A percentile compares a stretch with the other conserved stretches of the same genome.
Evolutionary conservation across 176 grass and related monocot genomes (phyloP).

Genomic region (Aegilops tauschii): DNA sequence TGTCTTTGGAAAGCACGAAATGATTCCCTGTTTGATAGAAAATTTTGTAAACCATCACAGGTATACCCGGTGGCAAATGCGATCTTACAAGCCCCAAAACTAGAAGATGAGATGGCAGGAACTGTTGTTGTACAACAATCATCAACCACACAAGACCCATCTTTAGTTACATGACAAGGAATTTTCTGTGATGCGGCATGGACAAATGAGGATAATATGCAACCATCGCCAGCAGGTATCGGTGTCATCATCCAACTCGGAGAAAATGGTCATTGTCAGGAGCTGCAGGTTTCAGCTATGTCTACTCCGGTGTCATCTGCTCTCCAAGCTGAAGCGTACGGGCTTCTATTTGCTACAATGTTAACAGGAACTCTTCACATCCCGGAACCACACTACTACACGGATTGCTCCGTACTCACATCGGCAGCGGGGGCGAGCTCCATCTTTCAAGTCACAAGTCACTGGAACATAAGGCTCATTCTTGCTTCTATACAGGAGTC

Average conservation of each 20-base stretch:
- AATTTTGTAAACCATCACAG: neutral
- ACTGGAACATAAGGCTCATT: no score
- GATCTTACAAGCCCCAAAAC: neutral
- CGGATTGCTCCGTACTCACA: no score
- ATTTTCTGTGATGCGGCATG: neutral
- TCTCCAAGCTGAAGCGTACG: neutral
- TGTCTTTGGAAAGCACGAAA: neutral
- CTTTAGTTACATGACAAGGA: neutral
- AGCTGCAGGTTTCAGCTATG: neutral
- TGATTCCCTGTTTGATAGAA: neutral
- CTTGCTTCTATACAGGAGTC: no score
- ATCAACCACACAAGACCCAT: neutral
- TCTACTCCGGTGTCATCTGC: neutral
- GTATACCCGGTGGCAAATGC: neutral
- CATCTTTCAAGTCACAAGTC: no score
- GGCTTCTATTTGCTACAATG: neutral
- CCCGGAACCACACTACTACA: no score
- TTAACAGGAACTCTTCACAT: neutral
- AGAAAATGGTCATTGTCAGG: neutral
- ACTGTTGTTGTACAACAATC: no score
- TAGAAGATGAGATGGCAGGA: neutral
- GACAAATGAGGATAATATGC: neutral
- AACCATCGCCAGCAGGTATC: neutral
- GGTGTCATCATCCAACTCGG: neutral
- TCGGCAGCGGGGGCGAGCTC: no score